phyloP scores from a whole-genome alignment of 129 eudicot genomes.

The Artemisia tridentata region DNA sequence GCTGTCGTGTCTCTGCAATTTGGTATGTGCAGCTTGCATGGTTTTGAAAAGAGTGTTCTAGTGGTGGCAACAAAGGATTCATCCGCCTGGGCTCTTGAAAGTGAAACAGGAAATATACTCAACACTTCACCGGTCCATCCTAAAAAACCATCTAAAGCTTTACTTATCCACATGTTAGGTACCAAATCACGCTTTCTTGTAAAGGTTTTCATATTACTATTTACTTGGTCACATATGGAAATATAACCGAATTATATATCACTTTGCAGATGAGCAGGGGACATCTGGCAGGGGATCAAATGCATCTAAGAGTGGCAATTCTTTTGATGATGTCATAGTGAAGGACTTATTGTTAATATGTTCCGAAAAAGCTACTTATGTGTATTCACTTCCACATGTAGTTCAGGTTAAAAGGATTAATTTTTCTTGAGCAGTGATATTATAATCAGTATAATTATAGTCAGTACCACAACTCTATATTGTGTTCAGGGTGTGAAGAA shows the following conservation, averaged over 20 bases:
- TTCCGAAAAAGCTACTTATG: conserved; percentile 87
- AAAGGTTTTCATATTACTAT: conserved; percentile 14
- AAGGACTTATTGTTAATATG: conserved; percentile 63
- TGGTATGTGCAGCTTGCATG: conserved; percentile 68
- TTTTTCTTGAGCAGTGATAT: neutral
- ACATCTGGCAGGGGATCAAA: conserved; percentile 49
- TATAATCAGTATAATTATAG: neutral
- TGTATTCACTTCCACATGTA: conserved; percentile 65
- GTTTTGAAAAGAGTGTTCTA: conserved; percentile 77
- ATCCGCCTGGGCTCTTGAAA: conserved; percentile 76
- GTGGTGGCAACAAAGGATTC: conserved; percentile 80
- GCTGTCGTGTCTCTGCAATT: conserved; percentile 76
- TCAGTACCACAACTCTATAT: neutral
- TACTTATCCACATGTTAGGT: conserved; percentile 71
- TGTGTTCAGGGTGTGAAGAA: conserved; percentile 75
- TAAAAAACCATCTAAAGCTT: conserved; percentile 74
- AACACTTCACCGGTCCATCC: conserved; percentile 63
- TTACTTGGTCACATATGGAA: conserved; percentile 2
- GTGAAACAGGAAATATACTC: conserved; percentile 75
- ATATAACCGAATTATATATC: conserved; percentile 12
- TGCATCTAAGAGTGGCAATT: conserved; percentile 37
- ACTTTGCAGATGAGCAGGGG: conserved; percentile 49
- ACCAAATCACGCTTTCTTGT: conserved; percentile 27
- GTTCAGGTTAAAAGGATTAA: conserved; percentile 53
- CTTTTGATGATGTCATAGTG: conserved; percentile 46